Evolutionary conservation across 1,284 basidiomycete genomes (phyloP).

Genomic region (Porodaedalea pini): DNA sequence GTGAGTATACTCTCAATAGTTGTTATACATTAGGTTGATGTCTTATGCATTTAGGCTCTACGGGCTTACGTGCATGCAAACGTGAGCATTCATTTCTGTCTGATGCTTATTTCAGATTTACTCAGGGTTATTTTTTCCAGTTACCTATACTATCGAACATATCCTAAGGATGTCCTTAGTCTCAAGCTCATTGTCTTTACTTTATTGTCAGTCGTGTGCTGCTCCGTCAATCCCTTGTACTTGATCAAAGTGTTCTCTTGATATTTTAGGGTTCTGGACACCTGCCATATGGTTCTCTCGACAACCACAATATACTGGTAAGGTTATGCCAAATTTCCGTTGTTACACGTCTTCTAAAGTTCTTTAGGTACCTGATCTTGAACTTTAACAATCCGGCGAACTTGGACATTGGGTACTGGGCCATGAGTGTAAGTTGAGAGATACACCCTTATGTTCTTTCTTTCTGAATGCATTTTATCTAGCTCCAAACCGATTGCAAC

Average conservation of each 20-base stretch:
- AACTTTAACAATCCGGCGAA: conserved; percentile 28
- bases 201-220: conserved; percentile 22
- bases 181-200: conserved; percentile 27
- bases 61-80: conserved; percentile 31
- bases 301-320: conserved; percentile 30
- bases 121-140: background rate
- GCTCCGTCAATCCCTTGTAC: background rate
- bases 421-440: conserved; percentile 27
- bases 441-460: background rate
- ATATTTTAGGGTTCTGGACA: conserved; percentile 25
- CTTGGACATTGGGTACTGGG: conserved; percentile 29
- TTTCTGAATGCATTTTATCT: background rate
- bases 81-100: conserved; percentile 23
- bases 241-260: background rate
- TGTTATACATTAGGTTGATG: background rate
- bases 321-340: background rate
- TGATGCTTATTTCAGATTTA: background rate
- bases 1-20: conserved; percentile 22
- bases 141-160: conserved; percentile 23
- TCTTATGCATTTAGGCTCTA: conserved; percentile 24
- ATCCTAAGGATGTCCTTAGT: conserved; percentile 22
- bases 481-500: conserved; percentile 33
- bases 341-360: background rate
- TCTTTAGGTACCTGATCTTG: conserved; percentile 29
- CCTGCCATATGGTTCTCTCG: conserved; percentile 29